Base-by-base conservation (phyloP, 139 green algal genomes). In the Edaphochlamys debaryana region DNA sequence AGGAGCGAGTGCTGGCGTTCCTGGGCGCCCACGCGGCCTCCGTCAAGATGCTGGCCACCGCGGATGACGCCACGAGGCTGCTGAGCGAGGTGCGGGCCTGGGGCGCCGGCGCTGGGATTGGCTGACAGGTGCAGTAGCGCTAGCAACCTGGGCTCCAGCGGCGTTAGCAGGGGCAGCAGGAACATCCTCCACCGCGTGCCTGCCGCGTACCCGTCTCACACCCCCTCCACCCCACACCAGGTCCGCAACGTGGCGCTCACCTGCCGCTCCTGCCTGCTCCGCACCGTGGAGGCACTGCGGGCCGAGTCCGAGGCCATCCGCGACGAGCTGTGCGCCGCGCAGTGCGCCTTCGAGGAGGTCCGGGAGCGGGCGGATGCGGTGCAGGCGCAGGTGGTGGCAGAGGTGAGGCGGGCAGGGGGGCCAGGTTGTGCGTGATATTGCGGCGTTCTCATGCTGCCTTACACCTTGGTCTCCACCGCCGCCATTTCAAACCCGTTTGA, bases 1-100 rank as follows among this genome's bases (percentile, higher is more conserved):
- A 96, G 91, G 66, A 82, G 30, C 66, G 86, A 8, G 90, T 96
- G 85, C 82, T 96, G 67, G 42, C 77, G n/a, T 95, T 93, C 87
- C 85, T 95, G 72, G 91, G 86, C 78, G 80, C 79, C 19, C 80
- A 94, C 36, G 86, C 79, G 30, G 91, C 58, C 3, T 80, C 40
- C 32, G 77, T 95, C 29, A 93, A 94, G 86, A 70, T 92, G 69
- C 52, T 96, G 78, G 88, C 91, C 7, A 79, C 81, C 4, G 73
- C 93, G 48, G 93, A 96, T 63, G 91, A 95, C 87, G 41, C 86
- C 19, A 77, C 64, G 1, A 63, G 88, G 2, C 87, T 94, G 60
- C 88, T 95, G 71, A 60, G 19, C 36, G 68, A 90, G 85, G 88
- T 92, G 70, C 9, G 8, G 69, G 41, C 15, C 11, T 54, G 45